Percentiles rank a stretch among this genome's conserved stretches.
phyloP scores from a whole-genome alignment of 2,329 filamentous ascomycete species.

The Thielaviopsis ethacetica region DNA sequence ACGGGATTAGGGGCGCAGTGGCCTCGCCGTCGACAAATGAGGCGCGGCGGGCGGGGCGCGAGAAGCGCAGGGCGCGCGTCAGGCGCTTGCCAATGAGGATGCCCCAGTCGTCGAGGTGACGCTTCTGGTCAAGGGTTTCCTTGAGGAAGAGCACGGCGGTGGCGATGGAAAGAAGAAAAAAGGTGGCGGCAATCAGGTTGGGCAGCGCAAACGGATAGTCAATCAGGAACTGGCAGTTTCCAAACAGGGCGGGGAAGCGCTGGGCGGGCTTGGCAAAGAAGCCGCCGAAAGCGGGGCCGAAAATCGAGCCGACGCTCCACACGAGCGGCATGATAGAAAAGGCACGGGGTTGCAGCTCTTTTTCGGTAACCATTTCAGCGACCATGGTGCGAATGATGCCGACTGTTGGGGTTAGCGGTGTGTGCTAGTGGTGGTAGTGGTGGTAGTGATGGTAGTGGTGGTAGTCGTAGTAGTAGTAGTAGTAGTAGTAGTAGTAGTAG shows the following conservation, averaged over 20 bases:
- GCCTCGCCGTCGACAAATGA: slow-evolving; percentile 41
- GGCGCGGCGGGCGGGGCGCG: slow-evolving; percentile 21
- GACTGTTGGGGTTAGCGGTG: slow-evolving; percentile 27
- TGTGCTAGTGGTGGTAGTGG: not conserved
- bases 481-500: slow-evolving; percentile 13
- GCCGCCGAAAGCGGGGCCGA: slow-evolving; percentile 78
- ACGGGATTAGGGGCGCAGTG: slow-evolving; percentile 36
- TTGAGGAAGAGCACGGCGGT: slow-evolving; percentile 65
- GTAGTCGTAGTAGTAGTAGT: no score
- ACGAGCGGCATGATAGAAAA: slow-evolving; percentile 88
- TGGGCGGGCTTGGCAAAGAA: slow-evolving; percentile 67
- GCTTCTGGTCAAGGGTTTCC: slow-evolving; percentile 67
- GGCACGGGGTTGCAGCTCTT: slow-evolving; percentile 69
- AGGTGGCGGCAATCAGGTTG: slow-evolving; percentile 57
- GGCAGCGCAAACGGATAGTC: slow-evolving; percentile 70
- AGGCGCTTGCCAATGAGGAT: slow-evolving; percentile 55
- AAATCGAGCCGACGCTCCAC: slow-evolving; percentile 75
- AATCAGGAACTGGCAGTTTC: slow-evolving; percentile 48
- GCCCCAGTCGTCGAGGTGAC: slow-evolving; percentile 56
- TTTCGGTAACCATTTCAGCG: slow-evolving; percentile 80
- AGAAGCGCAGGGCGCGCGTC: slow-evolving; percentile 21
- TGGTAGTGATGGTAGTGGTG: not conserved
- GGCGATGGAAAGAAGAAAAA: slow-evolving; percentile 64
- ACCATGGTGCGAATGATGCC: slow-evolving; percentile 86
- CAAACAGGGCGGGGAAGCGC: slow-evolving; percentile 57